Evolutionary conservation across 441 rosid genomes (phyloP).

Genomic region (Erodium trifolium): DNA sequence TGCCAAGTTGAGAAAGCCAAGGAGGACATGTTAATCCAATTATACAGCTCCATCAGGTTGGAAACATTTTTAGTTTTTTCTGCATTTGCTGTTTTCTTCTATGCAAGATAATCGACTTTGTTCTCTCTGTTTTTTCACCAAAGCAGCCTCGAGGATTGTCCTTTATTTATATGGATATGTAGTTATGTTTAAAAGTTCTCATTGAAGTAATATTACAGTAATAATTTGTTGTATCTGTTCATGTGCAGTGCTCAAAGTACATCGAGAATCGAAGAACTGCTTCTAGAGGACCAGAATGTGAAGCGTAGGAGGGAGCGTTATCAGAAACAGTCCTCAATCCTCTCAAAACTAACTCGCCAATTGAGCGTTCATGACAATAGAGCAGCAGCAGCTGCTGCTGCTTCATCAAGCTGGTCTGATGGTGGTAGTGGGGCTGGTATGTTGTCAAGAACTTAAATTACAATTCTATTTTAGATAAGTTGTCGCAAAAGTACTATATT

Average conservation of each 20-base stretch:
- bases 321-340: conserved; percentile 82
- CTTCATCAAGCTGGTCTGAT: conserved; percentile 52
- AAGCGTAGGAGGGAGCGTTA: conserved; percentile 70
- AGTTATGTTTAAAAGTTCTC: background rate
- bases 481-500: too few species aligned
- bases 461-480: background rate
- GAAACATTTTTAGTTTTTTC: conserved; percentile 11
- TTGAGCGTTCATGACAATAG: conserved; percentile 86
- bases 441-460: background rate
- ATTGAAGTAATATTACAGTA: background rate
- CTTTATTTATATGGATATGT: background rate
- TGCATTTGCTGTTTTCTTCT: conserved; percentile 11
- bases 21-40: conserved; percentile 97
- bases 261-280: conserved; percentile 72
- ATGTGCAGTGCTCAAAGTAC: conserved; percentile 65
- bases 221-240: background rate
- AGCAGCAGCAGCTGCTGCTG: conserved; percentile 48
- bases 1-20: conserved; percentile 99
- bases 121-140: background rate
- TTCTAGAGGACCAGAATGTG: conserved; percentile 83
- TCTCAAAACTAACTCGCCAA: conserved; percentile 75
- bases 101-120: background rate
- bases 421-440: conserved; percentile 49
- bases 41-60: conserved; percentile 88
- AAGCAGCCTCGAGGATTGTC: background rate